These are phyloP conservation scores for Colletotrichum gigasporum DNA, from an alignment of 2,329 filamentous ascomycete genomes.

Conservation along the genomic window DNA sequence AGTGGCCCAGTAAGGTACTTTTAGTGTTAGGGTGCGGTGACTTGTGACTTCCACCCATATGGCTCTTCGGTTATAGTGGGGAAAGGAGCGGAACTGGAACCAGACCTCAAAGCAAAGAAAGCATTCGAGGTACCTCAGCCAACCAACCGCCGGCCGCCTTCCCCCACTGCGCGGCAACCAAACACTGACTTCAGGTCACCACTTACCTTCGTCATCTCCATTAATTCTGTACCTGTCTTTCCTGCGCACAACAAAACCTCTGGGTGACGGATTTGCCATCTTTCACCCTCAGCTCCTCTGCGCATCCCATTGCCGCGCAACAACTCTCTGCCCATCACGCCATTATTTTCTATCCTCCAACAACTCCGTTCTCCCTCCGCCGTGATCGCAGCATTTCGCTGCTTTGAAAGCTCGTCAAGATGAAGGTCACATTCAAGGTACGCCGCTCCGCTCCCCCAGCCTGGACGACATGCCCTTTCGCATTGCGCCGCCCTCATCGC, in stretches of 20 bases:
- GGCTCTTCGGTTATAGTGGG: constrained; percentile 7
- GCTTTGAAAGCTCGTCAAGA: constrained; percentile 55
- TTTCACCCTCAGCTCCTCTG: constrained; percentile 13
- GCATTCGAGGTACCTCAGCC: constrained; percentile 25
- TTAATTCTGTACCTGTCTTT: constrained; percentile 28
- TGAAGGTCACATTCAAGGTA: constrained; percentile 77
- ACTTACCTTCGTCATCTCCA: constrained; percentile 32
- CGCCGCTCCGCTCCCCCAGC: constrained; percentile 35
- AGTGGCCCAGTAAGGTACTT: too few relatives aligned
- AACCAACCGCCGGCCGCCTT: constrained; percentile 24
- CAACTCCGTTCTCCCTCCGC: not conserved
- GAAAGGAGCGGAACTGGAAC: not conserved
- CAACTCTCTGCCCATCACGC: not conserved
- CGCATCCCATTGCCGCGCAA: constrained; percentile 13
- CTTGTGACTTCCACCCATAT: not conserved
- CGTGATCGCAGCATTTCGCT: constrained; percentile 39
- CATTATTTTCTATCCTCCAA: not conserved
- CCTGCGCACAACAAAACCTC: constrained; percentile 27
- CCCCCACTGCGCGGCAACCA: constrained; percentile 28
- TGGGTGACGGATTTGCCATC: constrained; percentile 27
- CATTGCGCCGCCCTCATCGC: not conserved
- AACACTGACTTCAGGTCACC: constrained; percentile 33
- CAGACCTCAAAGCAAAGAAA: not conserved
- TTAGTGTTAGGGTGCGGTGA: not conserved
- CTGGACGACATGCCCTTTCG: not conserved